Conservation (phyloP, 805 yeast genomes). For the Naumovozyma castellii region DNA sequence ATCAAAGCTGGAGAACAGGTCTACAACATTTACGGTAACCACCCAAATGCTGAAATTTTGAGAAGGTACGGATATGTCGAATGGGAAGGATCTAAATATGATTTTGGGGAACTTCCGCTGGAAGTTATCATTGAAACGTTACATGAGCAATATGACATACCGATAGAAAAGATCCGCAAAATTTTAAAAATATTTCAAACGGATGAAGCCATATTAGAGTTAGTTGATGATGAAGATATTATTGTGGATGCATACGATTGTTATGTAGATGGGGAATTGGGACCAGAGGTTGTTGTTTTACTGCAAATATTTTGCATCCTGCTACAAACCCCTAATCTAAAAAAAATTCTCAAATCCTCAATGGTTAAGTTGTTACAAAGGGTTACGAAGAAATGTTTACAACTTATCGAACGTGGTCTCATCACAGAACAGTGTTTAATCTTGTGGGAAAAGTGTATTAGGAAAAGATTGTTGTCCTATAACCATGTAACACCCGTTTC, state of each 20-base stretch:
- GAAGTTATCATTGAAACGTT: slow-evolving; percentile 28
- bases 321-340: slow-evolving; percentile 22
- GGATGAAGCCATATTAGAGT: slow-evolving; percentile 29
- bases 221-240: slow-evolving; percentile 31
- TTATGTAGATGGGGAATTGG: slow-evolving; percentile 45
- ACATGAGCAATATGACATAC: slow-evolving; percentile 14
- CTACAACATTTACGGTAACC: slow-evolving; percentile 82
- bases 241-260: slow-evolving; percentile 55
- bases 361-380: slow-evolving; percentile 35
- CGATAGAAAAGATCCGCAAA: slow-evolving; percentile 28
- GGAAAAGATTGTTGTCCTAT: slow-evolving; percentile 25
- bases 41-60: slow-evolving; percentile 82
- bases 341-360: slow-evolving; percentile 11
- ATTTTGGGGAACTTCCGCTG: slow-evolving; percentile 68
- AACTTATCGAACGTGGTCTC: slow-evolving; percentile 43
- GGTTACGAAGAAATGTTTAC: slow-evolving; percentile 50
- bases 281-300: slow-evolving; percentile 48
- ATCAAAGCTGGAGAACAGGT: slow-evolving; percentile 65
- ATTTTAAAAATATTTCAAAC: slow-evolving; percentile 27
- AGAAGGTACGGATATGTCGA: slow-evolving; percentile 91
- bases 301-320: slow-evolving; percentile 42
- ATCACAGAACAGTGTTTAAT: slow-evolving; percentile 34
- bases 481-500: too few relatives aligned
- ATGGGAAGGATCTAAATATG: slow-evolving; percentile 56
- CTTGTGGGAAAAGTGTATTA: slow-evolving; percentile 23